Evolutionary conservation across 257 asterid genomes (phyloP), one percentile per base, ranked within the genome.

Genomic region (Perilla frutescens): DNA sequence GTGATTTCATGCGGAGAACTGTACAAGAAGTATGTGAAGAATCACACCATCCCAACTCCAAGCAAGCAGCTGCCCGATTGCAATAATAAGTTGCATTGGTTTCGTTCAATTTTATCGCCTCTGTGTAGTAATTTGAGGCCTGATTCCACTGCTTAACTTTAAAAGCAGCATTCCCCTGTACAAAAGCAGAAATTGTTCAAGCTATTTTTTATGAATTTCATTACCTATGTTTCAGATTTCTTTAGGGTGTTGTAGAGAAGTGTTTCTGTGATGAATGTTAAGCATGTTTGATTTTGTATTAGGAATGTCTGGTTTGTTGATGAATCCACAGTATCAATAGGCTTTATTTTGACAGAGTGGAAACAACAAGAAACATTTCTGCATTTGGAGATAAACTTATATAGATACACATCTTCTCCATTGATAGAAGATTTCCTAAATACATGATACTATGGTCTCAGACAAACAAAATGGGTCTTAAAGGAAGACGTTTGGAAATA

Each of bases 61-160:
- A 82, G 78, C 81, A 87, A 72, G 97, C 97, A 76, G 96, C 96
- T 66, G 99, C 99, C 41, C 99, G 81, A 64, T 93, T 93, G 88
- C 89, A 84, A 80, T 85, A 86, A 81, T 84, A 90, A 60, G 97
- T 90, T 39, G 96, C 87, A 74, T 81, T 84, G 59, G 82, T 64
- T 44, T 84, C 89, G 14, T 88, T 87, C 87, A 90, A 61, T 70
- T 84, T 86, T 69, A 87, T 86, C 5, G 99, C 99, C 77, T 91
- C 93, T 8, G 93, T 86, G 72, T 94, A 94, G 88, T 84, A 91
- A 79, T 79, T 85, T 68, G 87, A 85, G 78, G 99, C 98, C 82
- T 91, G 89, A 77, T 84, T 84, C 96, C 94, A 94, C 83, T 87
- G 96, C 66, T 81, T 88, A 70, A 87, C 89, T 81, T 91, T 94